Evolutionary conservation across 2,329 filamentous ascomycete genomes (phyloP).

Genomic region (Penicillium brasilianum): DNA sequence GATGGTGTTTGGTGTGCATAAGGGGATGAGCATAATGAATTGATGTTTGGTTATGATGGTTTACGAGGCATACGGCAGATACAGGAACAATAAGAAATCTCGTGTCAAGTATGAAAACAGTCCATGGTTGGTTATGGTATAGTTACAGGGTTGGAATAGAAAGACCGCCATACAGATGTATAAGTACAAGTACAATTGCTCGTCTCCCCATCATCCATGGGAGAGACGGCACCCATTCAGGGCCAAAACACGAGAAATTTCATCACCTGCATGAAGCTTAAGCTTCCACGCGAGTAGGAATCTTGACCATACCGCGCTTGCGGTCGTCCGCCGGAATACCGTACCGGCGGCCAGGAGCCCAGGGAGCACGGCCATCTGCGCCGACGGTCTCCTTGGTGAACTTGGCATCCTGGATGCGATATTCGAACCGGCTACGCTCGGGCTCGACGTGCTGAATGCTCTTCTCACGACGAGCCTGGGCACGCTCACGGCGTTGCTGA

Average conservation of each 20-base stretch:
- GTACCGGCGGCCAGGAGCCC: slow-evolving; percentile 64
- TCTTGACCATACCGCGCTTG: slow-evolving; percentile 68
- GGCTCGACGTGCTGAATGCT: slow-evolving; percentile 51
- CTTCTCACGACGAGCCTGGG: slow-evolving; percentile 51
- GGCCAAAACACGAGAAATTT: background rate
- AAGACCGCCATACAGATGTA: slow-evolving; percentile 28
- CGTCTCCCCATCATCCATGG: slow-evolving; percentile 10
- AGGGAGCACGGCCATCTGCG: slow-evolving; percentile 57
- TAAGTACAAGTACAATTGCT: slow-evolving; percentile 31
- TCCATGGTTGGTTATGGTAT: slow-evolving; percentile 28
- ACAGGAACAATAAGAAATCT: background rate
- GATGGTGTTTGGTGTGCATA: background rate
- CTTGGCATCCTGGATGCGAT: slow-evolving; percentile 61
- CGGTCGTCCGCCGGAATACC: slow-evolving; percentile 66
- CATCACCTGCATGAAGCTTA: slow-evolving; percentile 27
- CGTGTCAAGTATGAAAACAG: slow-evolving; percentile 9
- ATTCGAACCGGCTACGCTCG: slow-evolving; percentile 61
- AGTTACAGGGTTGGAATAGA: slow-evolving; percentile 28
- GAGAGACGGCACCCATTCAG: slow-evolving; percentile 1
- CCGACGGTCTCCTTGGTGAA: slow-evolving; percentile 62
- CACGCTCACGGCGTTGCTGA: slow-evolving; percentile 45
- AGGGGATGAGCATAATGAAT: background rate
- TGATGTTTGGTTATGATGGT: background rate
- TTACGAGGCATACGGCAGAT: background rate
- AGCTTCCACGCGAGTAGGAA: slow-evolving; percentile 63